These are phyloP conservation scores for Tubosaeta sp. DNA, from an alignment of 768 basidiomycete genomes.

Conservation along the genomic window DNA sequence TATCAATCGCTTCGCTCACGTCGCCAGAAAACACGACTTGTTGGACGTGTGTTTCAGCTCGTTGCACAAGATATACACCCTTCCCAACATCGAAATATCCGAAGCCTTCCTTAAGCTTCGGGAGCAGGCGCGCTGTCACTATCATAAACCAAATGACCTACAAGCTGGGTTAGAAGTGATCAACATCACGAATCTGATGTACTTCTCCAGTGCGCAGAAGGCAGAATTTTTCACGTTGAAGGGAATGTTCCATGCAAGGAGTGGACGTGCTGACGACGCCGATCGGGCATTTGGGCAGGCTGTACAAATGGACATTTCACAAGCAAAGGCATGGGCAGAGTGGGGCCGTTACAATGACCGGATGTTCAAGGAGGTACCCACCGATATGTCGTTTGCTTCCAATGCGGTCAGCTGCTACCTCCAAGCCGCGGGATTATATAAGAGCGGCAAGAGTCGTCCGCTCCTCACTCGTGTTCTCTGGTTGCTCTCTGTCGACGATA, in stretches of 20 bases:
- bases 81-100: slow-evolving; percentile 99
- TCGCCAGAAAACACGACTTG: slow-evolving; percentile 94
- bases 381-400: slow-evolving; percentile 70
- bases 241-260: slow-evolving; percentile 94
- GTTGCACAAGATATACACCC: slow-evolving; percentile 94
- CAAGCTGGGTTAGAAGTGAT: slow-evolving; percentile 96
- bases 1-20: slow-evolving; percentile 98
- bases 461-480: slow-evolving; percentile 91
- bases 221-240: slow-evolving; percentile 98
- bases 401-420: slow-evolving; percentile 97
- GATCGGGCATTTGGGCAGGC: slow-evolving; percentile 91
- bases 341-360: slow-evolving; percentile 95
- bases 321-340: slow-evolving; percentile 97
- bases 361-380: slow-evolving; percentile 83
- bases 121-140: slow-evolving; percentile 97
- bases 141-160: slow-evolving; percentile 90
- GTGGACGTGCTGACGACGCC: slow-evolving; percentile 83
- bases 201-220: slow-evolving; percentile 92
- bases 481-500: slow-evolving; percentile 92
- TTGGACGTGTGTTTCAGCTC: slow-evolving; percentile 94
- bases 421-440: slow-evolving; percentile 94
- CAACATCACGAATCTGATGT: slow-evolving; percentile 98
- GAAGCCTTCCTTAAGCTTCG: slow-evolving; percentile 98
- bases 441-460: slow-evolving; percentile 88
- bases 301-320: slow-evolving; percentile 90